Conservation (phyloP, 2,329 filamentous ascomycete genomes). For the Domatiomyces globalis region DNA sequence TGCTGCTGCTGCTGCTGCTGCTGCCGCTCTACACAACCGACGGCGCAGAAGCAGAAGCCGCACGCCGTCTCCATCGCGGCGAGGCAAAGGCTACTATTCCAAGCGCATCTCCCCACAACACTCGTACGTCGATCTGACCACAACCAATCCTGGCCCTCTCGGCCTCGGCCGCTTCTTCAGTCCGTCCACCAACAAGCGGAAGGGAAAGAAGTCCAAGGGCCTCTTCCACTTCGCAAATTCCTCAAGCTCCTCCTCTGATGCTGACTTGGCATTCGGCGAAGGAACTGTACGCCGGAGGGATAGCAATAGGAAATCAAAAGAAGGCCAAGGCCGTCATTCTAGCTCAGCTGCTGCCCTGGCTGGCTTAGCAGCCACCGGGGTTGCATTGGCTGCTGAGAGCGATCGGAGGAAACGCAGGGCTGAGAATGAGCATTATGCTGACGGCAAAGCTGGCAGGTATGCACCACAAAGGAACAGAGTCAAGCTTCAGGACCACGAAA, state of each 20-base stretch:
- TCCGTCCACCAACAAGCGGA: conserved; percentile 41
- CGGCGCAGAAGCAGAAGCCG: conserved; percentile 20
- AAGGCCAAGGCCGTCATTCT: conserved; percentile 15
- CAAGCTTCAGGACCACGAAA: conserved; percentile 6
- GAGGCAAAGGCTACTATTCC: conserved; percentile 16
- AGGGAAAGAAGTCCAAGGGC: conserved; percentile 26
- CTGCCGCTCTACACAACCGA: conserved; percentile 17
- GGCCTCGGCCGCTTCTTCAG: conserved; percentile 52
- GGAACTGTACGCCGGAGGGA: conserved; percentile 32
- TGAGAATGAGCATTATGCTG: conserved; percentile 10
- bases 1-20: conserved; percentile 24
- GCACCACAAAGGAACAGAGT: conserved; percentile 1
- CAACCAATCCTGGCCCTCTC: conserved; percentile 36
- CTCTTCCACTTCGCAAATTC: conserved; percentile 48
- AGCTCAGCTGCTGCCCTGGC: conserved; percentile 35
- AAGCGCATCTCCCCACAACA: conserved; percentile 39
- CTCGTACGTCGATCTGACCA: conserved; percentile 55
- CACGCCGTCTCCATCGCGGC: conserved; percentile 25
- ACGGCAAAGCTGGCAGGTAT: conserved; percentile 9
- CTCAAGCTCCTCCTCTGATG: conserved; percentile 53
- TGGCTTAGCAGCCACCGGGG: conserved; percentile 34
- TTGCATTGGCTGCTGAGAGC: conserved; percentile 30
- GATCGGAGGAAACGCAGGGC: conserved; percentile 12
- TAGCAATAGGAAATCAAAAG: conserved; percentile 19
- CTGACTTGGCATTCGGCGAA: conserved; percentile 53